Evolutionary conservation across 345 rosid genomes (phyloP).

Genomic region (Mercurialis annua): DNA sequence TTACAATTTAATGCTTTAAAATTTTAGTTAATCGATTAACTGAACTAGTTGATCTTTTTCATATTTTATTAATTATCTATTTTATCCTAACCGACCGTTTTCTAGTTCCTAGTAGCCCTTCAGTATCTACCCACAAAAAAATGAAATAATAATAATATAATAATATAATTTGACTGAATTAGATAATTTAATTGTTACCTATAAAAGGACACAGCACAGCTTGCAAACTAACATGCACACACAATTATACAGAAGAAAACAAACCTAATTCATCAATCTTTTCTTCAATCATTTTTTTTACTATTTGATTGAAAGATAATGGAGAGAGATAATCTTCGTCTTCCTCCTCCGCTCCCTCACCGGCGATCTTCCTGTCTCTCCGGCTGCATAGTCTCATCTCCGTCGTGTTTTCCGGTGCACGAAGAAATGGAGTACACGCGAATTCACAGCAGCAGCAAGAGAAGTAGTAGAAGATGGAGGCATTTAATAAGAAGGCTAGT

Average conservation of each 20-base stretch:
- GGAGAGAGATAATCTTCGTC: constrained; percentile 37
- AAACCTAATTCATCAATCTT: neutral
- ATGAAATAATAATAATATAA: too few relatives aligned
- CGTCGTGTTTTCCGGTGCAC: constrained; percentile 43
- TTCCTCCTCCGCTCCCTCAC: too few relatives aligned
- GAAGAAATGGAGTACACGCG: constrained; percentile 51
- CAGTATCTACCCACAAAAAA: constrained; percentile 12
- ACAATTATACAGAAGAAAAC: constrained; percentile 8
- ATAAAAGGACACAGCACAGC: constrained; percentile 22
- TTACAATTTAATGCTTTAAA: too few relatives aligned
- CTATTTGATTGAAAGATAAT: constrained; percentile 15
- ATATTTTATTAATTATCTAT: too few relatives aligned
- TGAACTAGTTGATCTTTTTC: too few relatives aligned
- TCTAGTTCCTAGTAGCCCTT: too few relatives aligned
- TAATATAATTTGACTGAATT: neutral
- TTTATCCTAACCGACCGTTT: too few relatives aligned
- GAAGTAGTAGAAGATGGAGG: constrained; percentile 37
- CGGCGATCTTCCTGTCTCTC: constrained; percentile 31
- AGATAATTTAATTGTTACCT: neutral
- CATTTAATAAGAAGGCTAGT: constrained; percentile 45
- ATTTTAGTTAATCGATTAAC: too few relatives aligned
- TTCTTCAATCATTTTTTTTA: neutral
- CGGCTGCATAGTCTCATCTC: constrained; percentile 46
- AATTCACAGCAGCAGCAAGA: constrained; percentile 20
- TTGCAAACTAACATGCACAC: neutral